Evolutionary conservation across 192 early-diverging fungal species (phyloP).

Genomic region (Linnemannia hyalina): DNA sequence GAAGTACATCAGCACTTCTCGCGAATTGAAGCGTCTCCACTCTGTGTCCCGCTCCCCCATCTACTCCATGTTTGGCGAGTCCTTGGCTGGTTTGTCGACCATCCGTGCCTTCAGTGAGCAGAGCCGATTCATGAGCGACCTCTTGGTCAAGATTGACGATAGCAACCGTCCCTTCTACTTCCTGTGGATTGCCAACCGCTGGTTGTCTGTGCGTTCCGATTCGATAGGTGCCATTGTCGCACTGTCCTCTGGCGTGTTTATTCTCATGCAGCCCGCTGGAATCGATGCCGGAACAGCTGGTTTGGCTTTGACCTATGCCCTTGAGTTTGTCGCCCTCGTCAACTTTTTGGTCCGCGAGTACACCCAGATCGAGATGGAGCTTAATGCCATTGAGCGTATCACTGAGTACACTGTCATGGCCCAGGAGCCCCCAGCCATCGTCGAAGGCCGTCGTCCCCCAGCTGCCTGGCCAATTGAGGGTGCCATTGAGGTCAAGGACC

Average conservation of each 20-base stretch:
- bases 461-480: conserved; percentile 76
- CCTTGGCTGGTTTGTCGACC: conserved; percentile 72
- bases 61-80: conserved; percentile 75
- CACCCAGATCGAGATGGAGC: conserved; percentile 84
- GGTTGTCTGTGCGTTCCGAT: conserved; percentile 83
- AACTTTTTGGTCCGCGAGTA: conserved; percentile 85
- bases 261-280: conserved; percentile 64
- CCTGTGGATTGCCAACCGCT: conserved; percentile 86
- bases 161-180: conserved; percentile 88
- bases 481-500: conserved; percentile 68
- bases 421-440: conserved; percentile 78
- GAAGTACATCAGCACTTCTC: conserved; percentile 80
- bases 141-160: conserved; percentile 70
- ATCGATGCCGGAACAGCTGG: conserved; percentile 77
- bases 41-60: conserved; percentile 83
- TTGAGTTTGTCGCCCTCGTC: conserved; percentile 79
- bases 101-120: conserved; percentile 86
- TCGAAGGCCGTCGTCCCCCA: conserved; percentile 62
- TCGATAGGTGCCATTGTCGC: conserved; percentile 73
- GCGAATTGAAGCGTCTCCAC: conserved; percentile 93
- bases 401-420: conserved; percentile 84
- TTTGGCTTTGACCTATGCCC: conserved; percentile 85
- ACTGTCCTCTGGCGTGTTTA: conserved; percentile 71
- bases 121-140: conserved; percentile 70
- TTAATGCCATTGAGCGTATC: conserved; percentile 88